Percentiles rank a stretch among this genome's conserved stretches.
These are phyloP conservation scores for Asterophora parasitica DNA, from an alignment of 768 basidiomycete genomes.

Conservation along the genomic window DNA sequence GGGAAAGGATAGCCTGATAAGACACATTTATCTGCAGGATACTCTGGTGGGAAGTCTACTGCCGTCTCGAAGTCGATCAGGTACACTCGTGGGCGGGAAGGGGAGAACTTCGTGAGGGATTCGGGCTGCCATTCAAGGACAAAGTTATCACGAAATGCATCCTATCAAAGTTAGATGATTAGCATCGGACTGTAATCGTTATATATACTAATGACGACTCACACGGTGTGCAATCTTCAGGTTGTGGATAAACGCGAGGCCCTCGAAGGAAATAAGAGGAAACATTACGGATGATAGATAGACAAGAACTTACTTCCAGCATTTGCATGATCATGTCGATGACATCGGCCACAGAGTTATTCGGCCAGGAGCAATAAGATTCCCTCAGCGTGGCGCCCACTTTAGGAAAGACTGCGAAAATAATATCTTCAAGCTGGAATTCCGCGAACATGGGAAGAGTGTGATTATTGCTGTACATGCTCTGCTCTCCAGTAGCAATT, in stretches of 20 bases:
- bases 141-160: constrained; percentile 28
- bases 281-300: background rate
- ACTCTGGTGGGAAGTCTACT: constrained; percentile 21
- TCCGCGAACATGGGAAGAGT: constrained; percentile 22
- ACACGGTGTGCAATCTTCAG: background rate
- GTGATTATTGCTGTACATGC: constrained; percentile 20
- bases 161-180: constrained; percentile 12
- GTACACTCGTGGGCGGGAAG: constrained; percentile 2
- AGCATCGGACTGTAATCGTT: background rate
- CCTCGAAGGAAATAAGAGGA: background rate
- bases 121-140: constrained; percentile 28
- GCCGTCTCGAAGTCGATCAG: constrained; percentile 29
- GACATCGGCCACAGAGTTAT: constrained; percentile 27
- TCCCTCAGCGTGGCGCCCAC: constrained; percentile 10
- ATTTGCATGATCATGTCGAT: constrained; percentile 26
- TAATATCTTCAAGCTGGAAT: constrained; percentile 23
- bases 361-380: constrained; percentile 18
- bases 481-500: constrained; percentile 14
- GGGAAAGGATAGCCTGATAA: constrained; percentile 15
- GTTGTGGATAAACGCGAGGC: background rate
- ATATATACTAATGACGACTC: background rate
- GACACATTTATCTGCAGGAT: constrained; percentile 13
- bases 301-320: constrained; percentile 1
- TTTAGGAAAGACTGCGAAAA: constrained; percentile 24
- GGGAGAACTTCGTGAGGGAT: constrained; percentile 14